Evolutionary conservation across 176 grass and related monocot genomes (phyloP), one percentile per base, ranked within the genome.

Genomic region (Chrysopogon serrulatus): DNA sequence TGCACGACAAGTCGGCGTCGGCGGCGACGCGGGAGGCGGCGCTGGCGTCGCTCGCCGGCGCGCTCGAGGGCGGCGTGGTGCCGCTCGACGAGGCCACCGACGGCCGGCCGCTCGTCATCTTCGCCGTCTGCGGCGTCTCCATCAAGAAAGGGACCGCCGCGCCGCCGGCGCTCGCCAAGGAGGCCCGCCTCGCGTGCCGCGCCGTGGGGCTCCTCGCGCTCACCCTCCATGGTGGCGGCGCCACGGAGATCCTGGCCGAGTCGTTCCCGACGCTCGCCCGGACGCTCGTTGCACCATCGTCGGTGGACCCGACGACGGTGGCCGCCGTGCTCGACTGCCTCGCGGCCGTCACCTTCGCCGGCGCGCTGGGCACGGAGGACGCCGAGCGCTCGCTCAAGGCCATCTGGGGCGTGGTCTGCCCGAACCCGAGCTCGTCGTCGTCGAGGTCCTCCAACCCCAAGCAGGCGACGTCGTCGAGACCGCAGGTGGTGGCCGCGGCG

Each of bases 131-230:
- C 79, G 48, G 66, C n/a, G 49, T 21, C 48, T 57, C 65, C 64
- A 28, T 82, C 79, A 82, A 41, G 79, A 39, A 28, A 5, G 57
- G 78, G 1, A 26, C 42, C 19, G 0, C 54, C 23, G 10, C 36
- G 9, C 18, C 21, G 10, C 19, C 49, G 10, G 34, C 49, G 4
- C 16, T 30, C 12, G 1, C 28, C 33, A 68, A 6, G 49, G 79
- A 87, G 73, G 79, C 86, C 40, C 21, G 64, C 39, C 79, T 87
- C 16, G 79, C 86, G 1, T 77, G 51, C 86, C 79, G 73, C n/a
- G 79, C 51, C 65, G 42, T 77, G 51, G 79, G 73, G 40, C 69
- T 82, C 30, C 86, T 87, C 17, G 73, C 79, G 31, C 40, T 87
- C 64, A 51, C 51, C n/a, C 72, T 76, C 51, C 63, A 17, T 51